Percentiles rank a stretch among this genome's conserved stretches.
phyloP scores from a whole-genome alignment of 176 grass and related monocot genomes.

The Poa pratensis region DNA sequence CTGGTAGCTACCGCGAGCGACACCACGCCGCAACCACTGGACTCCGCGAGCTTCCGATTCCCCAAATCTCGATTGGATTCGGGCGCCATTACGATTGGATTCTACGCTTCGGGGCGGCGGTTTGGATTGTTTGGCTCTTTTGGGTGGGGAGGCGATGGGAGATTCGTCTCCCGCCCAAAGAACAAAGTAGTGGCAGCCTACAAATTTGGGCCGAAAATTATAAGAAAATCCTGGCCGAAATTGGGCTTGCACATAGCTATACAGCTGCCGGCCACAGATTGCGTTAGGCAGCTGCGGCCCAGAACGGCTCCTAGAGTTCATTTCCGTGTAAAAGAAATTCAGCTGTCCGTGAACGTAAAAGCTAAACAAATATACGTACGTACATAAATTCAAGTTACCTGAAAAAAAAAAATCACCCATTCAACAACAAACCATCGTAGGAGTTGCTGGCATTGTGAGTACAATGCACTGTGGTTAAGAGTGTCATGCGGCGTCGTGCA shows the following conservation, averaged over 20 bases:
- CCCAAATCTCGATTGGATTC: neutral
- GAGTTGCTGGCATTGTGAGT: too few species aligned
- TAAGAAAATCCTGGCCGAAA: neutral
- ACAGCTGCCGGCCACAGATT: neutral
- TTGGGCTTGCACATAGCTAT: neutral
- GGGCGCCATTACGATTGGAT: slow-evolving; percentile 17
- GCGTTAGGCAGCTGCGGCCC: neutral
- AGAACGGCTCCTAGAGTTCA: neutral
- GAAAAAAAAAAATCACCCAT: too few species aligned
- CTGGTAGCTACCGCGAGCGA: neutral
- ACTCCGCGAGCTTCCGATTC: neutral
- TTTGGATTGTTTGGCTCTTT: neutral
- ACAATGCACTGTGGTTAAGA: too few species aligned
- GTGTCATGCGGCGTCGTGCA: too few species aligned
- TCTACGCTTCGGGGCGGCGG: neutral
- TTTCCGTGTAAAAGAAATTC: too few species aligned
- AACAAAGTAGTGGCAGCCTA: neutral
- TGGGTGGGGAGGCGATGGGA: neutral
- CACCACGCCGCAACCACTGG: neutral
- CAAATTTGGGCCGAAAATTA: neutral
- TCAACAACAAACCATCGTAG: too few species aligned
- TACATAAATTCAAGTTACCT: too few species aligned
- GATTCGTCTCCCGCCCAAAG: slow-evolving; percentile 41
- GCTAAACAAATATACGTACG: too few species aligned
- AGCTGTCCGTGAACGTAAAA: too few species aligned